Percentiles rank a stretch among this genome's conserved stretches.
phyloP scores from a whole-genome alignment of 164 flowering plant genomes.

The Liriodendron chinense region DNA sequence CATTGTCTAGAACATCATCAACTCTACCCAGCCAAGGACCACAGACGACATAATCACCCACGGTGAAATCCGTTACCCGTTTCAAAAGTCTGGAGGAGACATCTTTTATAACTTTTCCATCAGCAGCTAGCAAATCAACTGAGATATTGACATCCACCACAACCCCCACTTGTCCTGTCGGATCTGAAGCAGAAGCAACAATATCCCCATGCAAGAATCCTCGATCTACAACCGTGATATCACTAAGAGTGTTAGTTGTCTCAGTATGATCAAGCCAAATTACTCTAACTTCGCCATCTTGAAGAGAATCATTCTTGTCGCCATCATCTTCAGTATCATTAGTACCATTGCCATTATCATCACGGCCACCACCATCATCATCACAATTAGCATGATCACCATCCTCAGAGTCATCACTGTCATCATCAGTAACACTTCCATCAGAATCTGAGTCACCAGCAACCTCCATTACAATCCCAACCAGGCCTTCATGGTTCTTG shows the following conservation, averaged over 20 bases:
- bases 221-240: slow-evolving; percentile 69
- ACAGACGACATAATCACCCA: slow-evolving; percentile 85
- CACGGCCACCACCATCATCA: slow-evolving; percentile 3
- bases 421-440: slow-evolving; percentile 24
- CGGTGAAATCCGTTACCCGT: slow-evolving; percentile 77
- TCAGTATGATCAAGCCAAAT: slow-evolving; percentile 82
- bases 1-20: slow-evolving; percentile 89
- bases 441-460: slow-evolving; percentile 54
- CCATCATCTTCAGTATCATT: slow-evolving; percentile 17
- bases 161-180: slow-evolving; percentile 86
- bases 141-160: slow-evolving; percentile 76
- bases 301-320: slow-evolving; percentile 40
- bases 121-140: slow-evolving; percentile 63
- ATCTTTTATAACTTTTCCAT: slow-evolving; percentile 54
- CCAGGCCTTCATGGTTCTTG: slow-evolving; percentile 21
- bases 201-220: slow-evolving; percentile 92
- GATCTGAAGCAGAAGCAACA: slow-evolving; percentile 76
- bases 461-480: slow-evolving; percentile 49
- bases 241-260: slow-evolving; percentile 44
- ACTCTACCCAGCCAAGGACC: slow-evolving; percentile 97
- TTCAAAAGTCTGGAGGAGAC: slow-evolving; percentile 60
- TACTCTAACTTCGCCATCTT: slow-evolving; percentile 73
- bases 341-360: slow-evolving; percentile 14
- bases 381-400: slow-evolving; percentile 22
- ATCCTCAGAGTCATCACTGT: slow-evolving; percentile 16